Evolutionary conservation across 2,329 filamentous ascomycete genomes (phyloP).

Genomic region (Endoconidiophora polonica): DNA sequence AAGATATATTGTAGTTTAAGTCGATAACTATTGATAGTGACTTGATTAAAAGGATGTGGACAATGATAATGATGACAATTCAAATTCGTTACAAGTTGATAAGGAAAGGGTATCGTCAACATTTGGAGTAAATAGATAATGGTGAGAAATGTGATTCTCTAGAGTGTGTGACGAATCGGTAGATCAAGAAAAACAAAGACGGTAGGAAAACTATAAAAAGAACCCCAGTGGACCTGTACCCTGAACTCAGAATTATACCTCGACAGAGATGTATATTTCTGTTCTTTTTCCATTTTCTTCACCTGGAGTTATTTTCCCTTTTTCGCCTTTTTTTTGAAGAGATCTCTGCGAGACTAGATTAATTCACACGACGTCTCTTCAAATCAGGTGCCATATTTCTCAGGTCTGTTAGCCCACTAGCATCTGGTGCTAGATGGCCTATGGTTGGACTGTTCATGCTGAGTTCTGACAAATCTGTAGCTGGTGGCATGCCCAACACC

Average conservation of each 20-base stretch:
- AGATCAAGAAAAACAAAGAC: too few species aligned
- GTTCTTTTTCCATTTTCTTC: neutral
- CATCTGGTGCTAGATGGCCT: neutral
- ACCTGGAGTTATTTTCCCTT: neutral
- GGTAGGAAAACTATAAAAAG: too few species aligned
- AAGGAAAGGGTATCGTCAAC: too few species aligned
- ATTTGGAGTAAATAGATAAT: too few species aligned
- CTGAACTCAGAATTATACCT: too few species aligned
- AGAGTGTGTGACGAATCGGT: too few species aligned
- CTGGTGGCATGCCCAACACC: slow-evolving; percentile 6
- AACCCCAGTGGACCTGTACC: too few species aligned
- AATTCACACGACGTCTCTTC: slow-evolving; percentile 10
- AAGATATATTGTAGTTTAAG: neutral
- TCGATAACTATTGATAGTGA: too few species aligned
- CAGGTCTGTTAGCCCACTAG: neutral
- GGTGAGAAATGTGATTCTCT: too few species aligned
- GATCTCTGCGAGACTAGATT: neutral
- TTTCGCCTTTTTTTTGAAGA: neutral
- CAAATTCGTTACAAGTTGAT: too few species aligned
- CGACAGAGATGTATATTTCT: too few species aligned
- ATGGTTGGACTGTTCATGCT: slow-evolving; percentile 10
- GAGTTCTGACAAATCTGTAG: slow-evolving; percentile 9
- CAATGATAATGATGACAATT: neutral
- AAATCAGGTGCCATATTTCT: slow-evolving; percentile 6
- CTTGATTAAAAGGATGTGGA: too few species aligned